Conservation (phyloP, 2,329 filamentous ascomycete genomes). For the Cytospora chrysosperma region DNA sequence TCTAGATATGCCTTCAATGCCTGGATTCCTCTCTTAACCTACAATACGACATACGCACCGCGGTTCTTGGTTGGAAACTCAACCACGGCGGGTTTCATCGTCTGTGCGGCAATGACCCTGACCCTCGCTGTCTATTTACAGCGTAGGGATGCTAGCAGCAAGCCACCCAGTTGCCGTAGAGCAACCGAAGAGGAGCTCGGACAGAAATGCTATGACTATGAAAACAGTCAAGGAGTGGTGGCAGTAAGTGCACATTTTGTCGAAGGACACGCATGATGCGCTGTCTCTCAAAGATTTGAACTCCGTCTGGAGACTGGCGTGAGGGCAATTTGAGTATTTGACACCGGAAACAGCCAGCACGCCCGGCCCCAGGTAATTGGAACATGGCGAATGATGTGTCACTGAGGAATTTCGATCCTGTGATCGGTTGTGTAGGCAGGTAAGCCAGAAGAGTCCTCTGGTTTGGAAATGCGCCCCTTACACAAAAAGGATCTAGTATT, state of each 20-base stretch:
- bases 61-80: conserved; percentile 29
- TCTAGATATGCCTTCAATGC: conserved; percentile 29
- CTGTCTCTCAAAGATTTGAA: not conserved
- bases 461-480: no score
- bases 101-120: conserved; percentile 28
- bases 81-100: conserved; percentile 28
- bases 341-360: no score
- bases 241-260: not conserved
- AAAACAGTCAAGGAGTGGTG: not conserved
- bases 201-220: not conserved
- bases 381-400: no score
- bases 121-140: conserved; percentile 27
- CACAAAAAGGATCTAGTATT: no score
- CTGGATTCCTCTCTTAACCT: conserved; percentile 30
- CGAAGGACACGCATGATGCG: not conserved
- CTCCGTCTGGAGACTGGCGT: no score
- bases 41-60: conserved; percentile 29
- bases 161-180: not conserved
- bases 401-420: no score
- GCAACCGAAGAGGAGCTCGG: not conserved
- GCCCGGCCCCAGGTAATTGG: no score
- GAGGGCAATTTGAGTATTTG: no score
- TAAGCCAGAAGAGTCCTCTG: no score
- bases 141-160: conserved; percentile 19
- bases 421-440: no score